Base-by-base conservation (phyloP, 2,329 filamentous ascomycete genomes). In the Scedosporium boydii region DNA sequence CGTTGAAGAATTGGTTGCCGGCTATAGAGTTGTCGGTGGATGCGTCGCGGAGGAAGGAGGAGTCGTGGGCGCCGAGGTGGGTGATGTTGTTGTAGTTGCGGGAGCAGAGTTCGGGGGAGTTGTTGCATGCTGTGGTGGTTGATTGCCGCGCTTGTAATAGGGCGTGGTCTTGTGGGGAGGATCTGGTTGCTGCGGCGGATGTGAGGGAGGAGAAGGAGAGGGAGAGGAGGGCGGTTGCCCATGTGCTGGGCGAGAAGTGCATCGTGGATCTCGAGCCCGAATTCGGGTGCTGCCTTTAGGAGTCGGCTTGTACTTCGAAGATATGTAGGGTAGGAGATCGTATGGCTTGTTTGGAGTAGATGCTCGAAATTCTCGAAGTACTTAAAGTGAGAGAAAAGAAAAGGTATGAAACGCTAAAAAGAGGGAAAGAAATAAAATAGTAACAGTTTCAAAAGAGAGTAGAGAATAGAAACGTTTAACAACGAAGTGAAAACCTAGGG, bases 31-130 rank as follows among this genome's bases (percentile, higher is more conserved):
- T 83, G 64, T 75, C 77, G 0, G 85, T 88, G 62, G 80, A 81
- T 27, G 76, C 72, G 68, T 91, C 86, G 59, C 88, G 80, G 53
- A 92, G 73, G 71, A 92, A 93, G 10, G 89, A 80, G 64, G 84
- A 86, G 75, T 92, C 82, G 75, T 93, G 90, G 18, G 88, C 88
- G 23, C 89, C 89, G 69, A 93, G 83, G 72, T 93, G 83, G 3
- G 90, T 93, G 68, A 95, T 83, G 67, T 88, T 85, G 75, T 85
- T 87, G 77, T 95, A 95, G 18, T 83, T 76, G 66, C 84, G 84
- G 65, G 76, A 78, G 78, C 91, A 95, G 48, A 95, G 82, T 53
- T 80, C 76, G 0, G 89, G 88, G 0, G 88, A 91, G 78, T 93
- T 93, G 77, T 95, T 95, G 82, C 91, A 95, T 38, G 86, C 84